Evolutionary conservation across 371 early-diverging fungal genomes (phyloP), one percentile per base, ranked within the genome.

Genomic region (Zopfochytrium polystomum): DNA sequence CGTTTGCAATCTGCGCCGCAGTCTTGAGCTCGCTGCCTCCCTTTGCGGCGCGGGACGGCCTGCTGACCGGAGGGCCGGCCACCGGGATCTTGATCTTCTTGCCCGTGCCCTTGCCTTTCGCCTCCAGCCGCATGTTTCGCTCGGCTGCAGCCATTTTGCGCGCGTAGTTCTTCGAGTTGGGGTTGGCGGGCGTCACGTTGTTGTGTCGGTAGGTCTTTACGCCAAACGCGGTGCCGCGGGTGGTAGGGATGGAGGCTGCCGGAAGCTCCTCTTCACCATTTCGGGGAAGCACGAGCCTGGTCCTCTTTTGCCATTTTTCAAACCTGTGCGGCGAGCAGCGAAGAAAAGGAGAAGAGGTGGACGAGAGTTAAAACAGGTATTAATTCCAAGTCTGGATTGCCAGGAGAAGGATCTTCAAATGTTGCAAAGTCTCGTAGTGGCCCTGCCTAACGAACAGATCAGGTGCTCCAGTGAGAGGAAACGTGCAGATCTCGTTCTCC

Each of bases 271-370:
- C 72, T 65, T 96, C 96, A 52, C 96, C 98, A 9, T 81, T 75
- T 15, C 90, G 86, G 25, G 95, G 96, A 6, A 96, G 65, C 13
- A 64, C 57, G 31, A 88, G 78, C 57, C 87, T 85, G 42, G 87
- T 90, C 76, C 91, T 90, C 54, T 90, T 87, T 58, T 89, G 86
- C 96, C 96, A 98, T 52, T 87, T 86, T 56, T 83, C 79, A 71
- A 87, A 91, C 51, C 89, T 85, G 60, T 3, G 32, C 6, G 22
- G 15, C 29, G 9, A 56, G 31, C 60, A n/a, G n/a, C n/a, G n/a
- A n/a, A n/a, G n/a, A n/a, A n/a, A n/a, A n/a, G n/a, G n/a, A n/a
- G n/a, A n/a, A n/a, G n/a, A n/a, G n/a, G n/a, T n/a, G n/a, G n/a
- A n/a, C n/a, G n/a, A n/a, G n/a, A n/a, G n/a, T n/a, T n/a, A n/a